A percentile compares a stretch with the other conserved stretches of the same genome.
These are phyloP conservation scores for Fusarium brevicatenulatum DNA, from an alignment of 2,329 filamentous ascomycete species.

Conservation along the genomic window DNA sequence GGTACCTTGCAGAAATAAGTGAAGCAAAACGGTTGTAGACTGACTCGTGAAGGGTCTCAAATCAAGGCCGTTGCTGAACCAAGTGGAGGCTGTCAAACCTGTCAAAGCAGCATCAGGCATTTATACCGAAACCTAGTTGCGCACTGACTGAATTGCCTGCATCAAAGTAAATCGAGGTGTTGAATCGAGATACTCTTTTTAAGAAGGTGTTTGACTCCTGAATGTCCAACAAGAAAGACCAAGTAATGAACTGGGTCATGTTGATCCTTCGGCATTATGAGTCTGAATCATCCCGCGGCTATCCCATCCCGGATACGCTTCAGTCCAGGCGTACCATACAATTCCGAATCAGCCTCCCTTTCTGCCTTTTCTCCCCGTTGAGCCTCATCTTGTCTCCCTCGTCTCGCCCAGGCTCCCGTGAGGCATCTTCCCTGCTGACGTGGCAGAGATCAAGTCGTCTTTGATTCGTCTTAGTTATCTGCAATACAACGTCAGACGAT, in stretches of 20 bases:
- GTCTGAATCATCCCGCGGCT: neutral
- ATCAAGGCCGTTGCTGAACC: conserved; percentile 1
- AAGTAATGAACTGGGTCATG: neutral
- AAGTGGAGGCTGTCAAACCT: conserved; percentile 12
- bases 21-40: neutral
- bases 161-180: neutral
- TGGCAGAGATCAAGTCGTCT: conserved; percentile 18
- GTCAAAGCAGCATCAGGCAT: neutral
- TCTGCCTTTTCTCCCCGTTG: conserved; percentile 28
- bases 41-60: neutral
- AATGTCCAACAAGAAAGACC: too few species aligned
- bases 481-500: conserved; percentile 32
- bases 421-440: conserved; percentile 35
- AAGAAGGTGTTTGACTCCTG: neutral
- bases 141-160: neutral
- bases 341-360: neutral
- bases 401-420: neutral
- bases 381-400: conserved; percentile 22
- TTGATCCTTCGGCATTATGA: neutral
- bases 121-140: neutral
- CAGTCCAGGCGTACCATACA: neutral
- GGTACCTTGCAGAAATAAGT: neutral
- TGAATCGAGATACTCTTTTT: neutral
- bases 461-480: conserved; percentile 12
- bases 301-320: neutral